phyloP scores from a whole-genome alignment of 495 filamentous ascomycete species.

The Hypoxylon rickii region DNA sequence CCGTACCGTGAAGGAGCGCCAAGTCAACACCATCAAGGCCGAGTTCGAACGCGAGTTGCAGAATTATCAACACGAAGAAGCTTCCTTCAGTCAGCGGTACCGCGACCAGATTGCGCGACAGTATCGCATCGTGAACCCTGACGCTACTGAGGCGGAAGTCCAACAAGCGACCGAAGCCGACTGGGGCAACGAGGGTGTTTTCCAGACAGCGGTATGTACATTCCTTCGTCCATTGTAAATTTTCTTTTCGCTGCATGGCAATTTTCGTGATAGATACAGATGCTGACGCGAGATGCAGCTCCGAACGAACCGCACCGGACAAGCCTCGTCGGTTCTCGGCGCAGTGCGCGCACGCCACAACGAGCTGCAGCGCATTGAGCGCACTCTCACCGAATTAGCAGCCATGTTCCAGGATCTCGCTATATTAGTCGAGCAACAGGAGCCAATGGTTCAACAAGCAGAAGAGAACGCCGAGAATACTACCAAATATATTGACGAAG shows the following conservation, averaged over 20 bases:
- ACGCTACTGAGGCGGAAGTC: constrained; percentile 68
- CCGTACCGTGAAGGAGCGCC: constrained; percentile 61
- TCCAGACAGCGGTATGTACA: constrained; percentile 69
- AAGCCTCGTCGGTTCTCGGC: constrained; percentile 68
- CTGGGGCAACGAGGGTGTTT: constrained; percentile 76
- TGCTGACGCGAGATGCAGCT: constrained; percentile 54
- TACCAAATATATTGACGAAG: constrained; percentile 60
- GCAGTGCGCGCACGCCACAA: constrained; percentile 76
- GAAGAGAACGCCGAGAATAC: constrained; percentile 62
- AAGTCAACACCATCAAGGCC: constrained; percentile 65
- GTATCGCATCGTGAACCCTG: constrained; percentile 75
- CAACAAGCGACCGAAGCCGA: constrained; percentile 65
- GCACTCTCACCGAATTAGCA: constrained; percentile 66
- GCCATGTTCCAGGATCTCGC: constrained; percentile 70
- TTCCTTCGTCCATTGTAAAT: not conserved
- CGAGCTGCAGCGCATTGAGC: constrained; percentile 73
- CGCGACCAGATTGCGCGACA: constrained; percentile 73
- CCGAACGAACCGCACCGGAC: constrained; percentile 67
- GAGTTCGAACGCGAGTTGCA: constrained; percentile 67
- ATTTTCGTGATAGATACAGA: not conserved
- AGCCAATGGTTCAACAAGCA: constrained; percentile 56
- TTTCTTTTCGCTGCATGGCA: not conserved
- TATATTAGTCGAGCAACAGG: constrained; percentile 67
- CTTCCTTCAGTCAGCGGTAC: constrained; percentile 65
- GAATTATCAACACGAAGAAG: constrained; percentile 67